Base-by-base conservation (phyloP, 345 rosid species). In the Streptanthus diversifolius region DNA sequence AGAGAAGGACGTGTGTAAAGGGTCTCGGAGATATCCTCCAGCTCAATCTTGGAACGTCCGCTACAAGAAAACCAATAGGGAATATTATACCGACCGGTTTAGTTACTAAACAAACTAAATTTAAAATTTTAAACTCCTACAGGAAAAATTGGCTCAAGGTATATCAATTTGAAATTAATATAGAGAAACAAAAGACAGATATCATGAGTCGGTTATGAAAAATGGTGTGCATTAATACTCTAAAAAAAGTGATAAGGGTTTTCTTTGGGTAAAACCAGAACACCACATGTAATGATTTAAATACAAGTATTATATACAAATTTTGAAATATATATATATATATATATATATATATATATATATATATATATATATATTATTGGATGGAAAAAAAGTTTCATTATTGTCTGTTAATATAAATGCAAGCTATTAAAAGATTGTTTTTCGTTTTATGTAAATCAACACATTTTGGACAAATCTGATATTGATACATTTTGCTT, bases 1-100 rank as follows among this genome's bases (percentile, higher is more conserved):
- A 83, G 60, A 8, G 96, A 84, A 44, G 91, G 85, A 35, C 98
- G 89, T 2, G 84, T 33, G 43, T 85, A 93, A 57, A 93, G 98
- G 29, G 98, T 93, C 56, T 93, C 98, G 0, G 98, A 93, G 58
- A 93, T 80, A 71, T 93, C 98, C 70, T 91, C 98, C 18, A 89
- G 75, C 73, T 84, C 86, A 44, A 93, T 71, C 84, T 82, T 91
- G 67, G 82, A 87, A 10, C 96, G 75, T 54, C 71, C 71, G 21
- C 75, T 76, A 63, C 74, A 68, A 52, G 18, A 61, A 47, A 69
- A 35, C 32, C 39, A 47, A 45, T 1, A 44, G 5, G 60, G 7
- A n/a, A 11, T 32, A 29, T 29, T 32, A 61, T 30, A 19, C 47
- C 14, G 24, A 25, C 17, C 25, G 35, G 18, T 22, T 45, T 15